Conservation (phyloP, 2,329 filamentous ascomycete genomes). For the Aurifilum marmelostoma region DNA sequence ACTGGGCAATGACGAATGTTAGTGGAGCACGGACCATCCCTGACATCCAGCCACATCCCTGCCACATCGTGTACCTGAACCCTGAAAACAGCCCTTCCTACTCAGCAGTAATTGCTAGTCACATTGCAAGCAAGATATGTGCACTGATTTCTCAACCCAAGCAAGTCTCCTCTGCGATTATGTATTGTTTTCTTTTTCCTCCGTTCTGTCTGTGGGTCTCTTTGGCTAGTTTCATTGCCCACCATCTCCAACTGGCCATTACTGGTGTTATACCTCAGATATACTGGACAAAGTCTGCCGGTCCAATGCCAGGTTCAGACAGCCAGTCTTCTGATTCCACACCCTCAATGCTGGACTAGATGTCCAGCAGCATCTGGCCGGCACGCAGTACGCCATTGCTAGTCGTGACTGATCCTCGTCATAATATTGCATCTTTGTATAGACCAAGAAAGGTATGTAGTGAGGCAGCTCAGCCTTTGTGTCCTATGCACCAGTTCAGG, state of each 20-base stretch:
- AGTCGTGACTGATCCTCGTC: neutral
- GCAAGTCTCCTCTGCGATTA: neutral
- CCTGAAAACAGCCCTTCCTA: slow-evolving; percentile 2
- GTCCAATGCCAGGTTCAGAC: too few relatives aligned
- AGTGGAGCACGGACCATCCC: slow-evolving; percentile 5
- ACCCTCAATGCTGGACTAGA: neutral
- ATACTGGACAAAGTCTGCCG: too few relatives aligned
- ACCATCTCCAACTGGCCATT: neutral
- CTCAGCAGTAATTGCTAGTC: neutral
- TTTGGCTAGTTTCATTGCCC: too few relatives aligned
- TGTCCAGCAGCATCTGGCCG: neutral
- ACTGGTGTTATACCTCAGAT: neutral
- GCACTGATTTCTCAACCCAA: neutral
- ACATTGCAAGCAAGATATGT: neutral
- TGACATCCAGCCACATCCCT: slow-evolving; percentile 7
- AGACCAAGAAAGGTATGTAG: too few relatives aligned
- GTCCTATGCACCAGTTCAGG: too few relatives aligned
- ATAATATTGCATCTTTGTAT: too few relatives aligned
- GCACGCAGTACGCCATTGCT: neutral
- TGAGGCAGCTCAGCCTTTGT: too few relatives aligned
- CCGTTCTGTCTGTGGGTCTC: too few relatives aligned
- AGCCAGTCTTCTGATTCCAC: neutral
- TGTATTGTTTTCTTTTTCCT: too few relatives aligned
- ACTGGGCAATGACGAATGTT: slow-evolving; percentile 12
- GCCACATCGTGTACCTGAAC: neutral